Conservation (phyloP, 768 basidiomycete genomes). For the Macrolepiota albuminosa region DNA sequence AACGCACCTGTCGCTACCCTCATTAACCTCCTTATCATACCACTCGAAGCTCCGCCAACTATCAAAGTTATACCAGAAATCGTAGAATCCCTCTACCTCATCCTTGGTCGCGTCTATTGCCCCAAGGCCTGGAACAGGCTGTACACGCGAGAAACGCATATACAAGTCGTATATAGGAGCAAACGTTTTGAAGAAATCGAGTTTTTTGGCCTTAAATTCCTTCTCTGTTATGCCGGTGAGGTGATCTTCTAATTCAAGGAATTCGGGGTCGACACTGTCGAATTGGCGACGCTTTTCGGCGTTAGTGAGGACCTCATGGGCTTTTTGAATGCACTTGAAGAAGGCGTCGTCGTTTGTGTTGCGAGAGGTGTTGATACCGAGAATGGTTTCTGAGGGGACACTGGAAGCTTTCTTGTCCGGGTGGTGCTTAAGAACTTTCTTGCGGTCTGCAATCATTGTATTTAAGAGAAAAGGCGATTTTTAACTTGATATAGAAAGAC, state of each 20-base stretch:
- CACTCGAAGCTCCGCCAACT: conserved; percentile 98
- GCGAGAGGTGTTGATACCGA: conserved; percentile 55
- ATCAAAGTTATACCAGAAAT: conserved; percentile 99
- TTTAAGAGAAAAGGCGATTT: not conserved
- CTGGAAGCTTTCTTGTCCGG: conserved; percentile 85
- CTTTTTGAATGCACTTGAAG: conserved; percentile 99
- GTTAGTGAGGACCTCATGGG: conserved; percentile 89
- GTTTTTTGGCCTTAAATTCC: conserved; percentile 55
- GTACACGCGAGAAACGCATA: conserved; percentile 83
- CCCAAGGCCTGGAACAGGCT: conserved; percentile 84
- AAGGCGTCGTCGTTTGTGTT: conserved; percentile 96
- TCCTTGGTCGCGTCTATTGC: conserved; percentile 65
- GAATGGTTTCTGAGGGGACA: conserved; percentile 23
- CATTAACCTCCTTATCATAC: conserved; percentile 97
- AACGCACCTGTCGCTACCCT: conserved; percentile 87
- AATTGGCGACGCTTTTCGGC: conserved; percentile 88
- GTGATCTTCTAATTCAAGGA: conserved; percentile 71
- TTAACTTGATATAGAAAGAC: conserved; percentile 26
- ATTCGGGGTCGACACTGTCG: conserved; percentile 89
- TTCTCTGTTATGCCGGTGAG: conserved; percentile 52
- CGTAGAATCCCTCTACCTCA: conserved; percentile 90
- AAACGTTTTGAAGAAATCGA: conserved; percentile 70
- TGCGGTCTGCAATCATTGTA: conserved; percentile 61
- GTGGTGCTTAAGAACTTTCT: conserved; percentile 96
- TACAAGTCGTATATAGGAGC: conserved; percentile 86